Conservation (phyloP, 148 eudicot species). For the Euryodendron excelsum region DNA sequence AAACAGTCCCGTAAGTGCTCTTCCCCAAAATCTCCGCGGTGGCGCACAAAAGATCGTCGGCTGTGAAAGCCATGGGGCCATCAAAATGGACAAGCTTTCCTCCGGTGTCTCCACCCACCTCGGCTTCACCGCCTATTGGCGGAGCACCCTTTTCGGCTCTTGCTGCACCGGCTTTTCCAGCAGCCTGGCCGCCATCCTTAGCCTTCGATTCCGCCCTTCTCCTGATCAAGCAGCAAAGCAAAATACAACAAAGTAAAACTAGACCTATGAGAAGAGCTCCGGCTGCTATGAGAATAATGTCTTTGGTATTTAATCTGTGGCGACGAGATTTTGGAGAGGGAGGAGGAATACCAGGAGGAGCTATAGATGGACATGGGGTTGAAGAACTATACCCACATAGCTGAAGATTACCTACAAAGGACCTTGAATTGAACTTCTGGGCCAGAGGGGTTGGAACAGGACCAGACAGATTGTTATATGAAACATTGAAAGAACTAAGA, state of each 20-base stretch:
- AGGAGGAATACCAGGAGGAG: constrained; percentile 36
- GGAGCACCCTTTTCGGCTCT: constrained; percentile 51
- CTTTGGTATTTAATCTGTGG: constrained; percentile 53
- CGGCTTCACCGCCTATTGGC: constrained; percentile 40
- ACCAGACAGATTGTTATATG: constrained; percentile 81
- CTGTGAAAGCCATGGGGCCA: constrained; percentile 75
- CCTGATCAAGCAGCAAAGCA: constrained; percentile 61
- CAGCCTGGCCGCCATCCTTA: constrained; percentile 30
- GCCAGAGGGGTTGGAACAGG: constrained; percentile 53
- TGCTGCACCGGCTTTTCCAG: constrained; percentile 22
- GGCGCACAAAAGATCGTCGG: constrained; percentile 87
- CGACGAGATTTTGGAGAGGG: constrained; percentile 22
- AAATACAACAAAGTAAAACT: constrained; percentile 58
- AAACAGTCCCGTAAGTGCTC: constrained; percentile 88
- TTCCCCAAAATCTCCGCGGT: constrained; percentile 96
- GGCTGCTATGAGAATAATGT: constrained; percentile 69
- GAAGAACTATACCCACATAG: constrained; percentile 71
- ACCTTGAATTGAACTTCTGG: constrained; percentile 56
- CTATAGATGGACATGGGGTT: constrained; percentile 39
- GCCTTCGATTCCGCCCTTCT: constrained; percentile 39
- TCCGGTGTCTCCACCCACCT: constrained; percentile 57
- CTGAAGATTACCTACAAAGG: constrained; percentile 68
- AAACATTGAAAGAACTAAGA: constrained; percentile 66
- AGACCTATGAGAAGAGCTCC: constrained; percentile 55
- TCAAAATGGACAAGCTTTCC: constrained; percentile 90